A percentile compares a stretch with the other conserved stretches of the same genome.
Conservation (phyloP, 208 protist species). For the Trypanosoma brucei region DNA sequence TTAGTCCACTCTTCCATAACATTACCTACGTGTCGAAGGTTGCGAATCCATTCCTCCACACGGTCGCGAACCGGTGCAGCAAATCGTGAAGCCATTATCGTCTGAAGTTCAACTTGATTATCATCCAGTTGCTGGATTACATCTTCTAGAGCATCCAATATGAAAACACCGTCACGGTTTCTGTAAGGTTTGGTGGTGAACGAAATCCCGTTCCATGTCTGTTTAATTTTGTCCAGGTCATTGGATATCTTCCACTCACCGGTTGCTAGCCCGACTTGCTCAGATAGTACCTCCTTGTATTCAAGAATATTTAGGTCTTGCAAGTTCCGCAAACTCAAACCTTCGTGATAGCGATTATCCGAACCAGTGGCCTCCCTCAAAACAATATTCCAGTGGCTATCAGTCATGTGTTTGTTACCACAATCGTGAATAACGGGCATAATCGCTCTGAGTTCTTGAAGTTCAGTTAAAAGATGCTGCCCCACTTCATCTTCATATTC, state of each 20-base stretch:
- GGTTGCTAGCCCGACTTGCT: constrained; percentile 89
- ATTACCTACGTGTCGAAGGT: constrained; percentile 77
- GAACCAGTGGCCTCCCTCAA: constrained; percentile 84
- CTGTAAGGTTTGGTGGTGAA: constrained; percentile 87
- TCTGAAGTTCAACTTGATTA: constrained; percentile 90
- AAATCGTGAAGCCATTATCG: constrained; percentile 89
- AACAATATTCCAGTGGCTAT: constrained; percentile 89
- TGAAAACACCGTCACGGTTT: constrained; percentile 81
- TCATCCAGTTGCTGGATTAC: constrained; percentile 92
- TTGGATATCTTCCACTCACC: constrained; percentile 92
- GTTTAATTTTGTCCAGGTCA: constrained; percentile 84
- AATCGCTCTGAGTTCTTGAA: constrained; percentile 70
- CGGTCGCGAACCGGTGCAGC: constrained; percentile 71
- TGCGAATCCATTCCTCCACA: constrained; percentile 88
- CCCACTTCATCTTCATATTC: constrained; percentile 83
- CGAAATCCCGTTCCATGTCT: constrained; percentile 72
- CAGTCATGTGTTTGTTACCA: constrained; percentile 90
- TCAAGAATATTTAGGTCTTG: constrained; percentile 81
- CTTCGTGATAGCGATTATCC: constrained; percentile 85
- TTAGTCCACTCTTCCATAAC: constrained; percentile 95
- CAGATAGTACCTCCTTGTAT: constrained; percentile 80
- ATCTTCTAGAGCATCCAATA: constrained; percentile 88
- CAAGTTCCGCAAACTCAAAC: constrained; percentile 71
- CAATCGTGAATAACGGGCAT: constrained; percentile 90
- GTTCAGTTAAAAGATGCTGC: constrained; percentile 69